Evolutionary conservation across 2,329 filamentous ascomycete species (phyloP).

Genomic region (Uncinocarpus reesii): DNA sequence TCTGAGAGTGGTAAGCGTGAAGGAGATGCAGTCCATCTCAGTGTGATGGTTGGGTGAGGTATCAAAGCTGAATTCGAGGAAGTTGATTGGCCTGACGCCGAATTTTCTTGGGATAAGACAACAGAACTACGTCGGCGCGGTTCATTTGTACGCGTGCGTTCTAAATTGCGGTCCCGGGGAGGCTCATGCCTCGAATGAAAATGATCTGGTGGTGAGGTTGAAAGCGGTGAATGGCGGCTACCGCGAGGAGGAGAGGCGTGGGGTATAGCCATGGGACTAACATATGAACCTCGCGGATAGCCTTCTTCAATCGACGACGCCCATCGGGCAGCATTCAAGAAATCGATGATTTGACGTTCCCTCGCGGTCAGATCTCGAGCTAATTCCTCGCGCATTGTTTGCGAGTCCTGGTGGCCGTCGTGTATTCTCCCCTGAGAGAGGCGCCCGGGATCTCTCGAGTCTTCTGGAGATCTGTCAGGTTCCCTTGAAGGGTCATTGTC

Average conservation of each 20-base stretch:
- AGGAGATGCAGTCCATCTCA: slow-evolving; percentile 35
- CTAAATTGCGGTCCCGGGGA: slow-evolving; percentile 25
- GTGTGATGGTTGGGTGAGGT: slow-evolving; percentile 27
- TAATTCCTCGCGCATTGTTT: slow-evolving; percentile 27
- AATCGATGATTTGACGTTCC: slow-evolving; percentile 37
- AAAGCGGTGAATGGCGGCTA: slow-evolving; percentile 25
- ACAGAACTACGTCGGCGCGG: slow-evolving; percentile 34
- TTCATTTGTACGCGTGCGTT: slow-evolving; percentile 22
- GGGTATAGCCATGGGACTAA: slow-evolving; percentile 23
- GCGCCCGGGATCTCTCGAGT: slow-evolving; percentile 3
- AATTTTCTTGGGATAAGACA: slow-evolving; percentile 31
- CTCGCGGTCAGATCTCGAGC: slow-evolving; percentile 34
- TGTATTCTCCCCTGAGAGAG: slow-evolving; percentile 13
- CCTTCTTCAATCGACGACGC: slow-evolving; percentile 22
- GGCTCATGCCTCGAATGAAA: slow-evolving; percentile 25
- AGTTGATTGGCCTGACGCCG: slow-evolving; percentile 13
- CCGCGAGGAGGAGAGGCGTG: slow-evolving; percentile 21
- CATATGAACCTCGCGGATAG: slow-evolving; percentile 23
- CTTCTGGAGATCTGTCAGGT: slow-evolving; percentile 1
- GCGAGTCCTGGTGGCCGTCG: slow-evolving; percentile 20
- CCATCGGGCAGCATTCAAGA: slow-evolving; percentile 35
- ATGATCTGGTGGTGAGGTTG: slow-evolving; percentile 26
- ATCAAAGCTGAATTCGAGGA: slow-evolving; percentile 20
- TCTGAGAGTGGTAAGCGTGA: slow-evolving; percentile 29
- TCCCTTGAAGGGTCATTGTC: background rate